Base-by-base conservation (phyloP, 768 basidiomycete species). In the Lactarius psammicola region DNA sequence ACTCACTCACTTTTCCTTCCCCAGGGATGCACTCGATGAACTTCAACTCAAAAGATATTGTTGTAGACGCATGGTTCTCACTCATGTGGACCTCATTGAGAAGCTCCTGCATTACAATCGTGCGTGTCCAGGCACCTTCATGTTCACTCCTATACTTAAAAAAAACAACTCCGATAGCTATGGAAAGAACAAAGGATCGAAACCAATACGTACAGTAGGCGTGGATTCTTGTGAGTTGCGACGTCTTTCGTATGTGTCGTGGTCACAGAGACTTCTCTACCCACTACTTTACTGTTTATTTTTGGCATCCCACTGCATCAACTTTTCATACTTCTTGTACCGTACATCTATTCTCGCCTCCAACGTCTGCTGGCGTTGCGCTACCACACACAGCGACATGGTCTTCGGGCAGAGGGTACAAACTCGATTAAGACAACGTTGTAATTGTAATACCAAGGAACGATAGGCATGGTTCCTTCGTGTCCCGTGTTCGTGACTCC, bases 11-110 rank as follows among this genome's bases (percentile, higher is more conserved):
- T 42, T 26, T 26, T 1, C 2, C 0, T 53, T 23, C 40, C 15
- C 51, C 69, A 96, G 95, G 71, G 94, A 96, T 62, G 94, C 94
- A 5, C 82, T 97, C 53, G 94, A 95, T 67, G 87, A 90, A 71
- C 80, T 96, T 1, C 90, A 95, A 70, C 78, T 98, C 54, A 95
- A 93, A 76, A 80, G 96, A 62, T 98, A 98, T 74, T 98, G 96
- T 78, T 98, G 96, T 77, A 84, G 95, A 55, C 85, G 96, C 56
- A 98, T 98, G 96, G 92, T 98, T 6, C 80, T 98, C 61, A 98
- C 96, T 0, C 96, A 98, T 75, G 96, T 98, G 63, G 96, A 98
- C 78, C 82, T 98, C 68, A 98, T 98, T 71, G 96, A 98, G 78
- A 98, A 98, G 77, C 83, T 98, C 20, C 80, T 98, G 28, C 94